These are phyloP conservation scores for Fraxinus dipetala DNA, from an alignment of 305 asterid genomes.

Conservation along the genomic window DNA sequence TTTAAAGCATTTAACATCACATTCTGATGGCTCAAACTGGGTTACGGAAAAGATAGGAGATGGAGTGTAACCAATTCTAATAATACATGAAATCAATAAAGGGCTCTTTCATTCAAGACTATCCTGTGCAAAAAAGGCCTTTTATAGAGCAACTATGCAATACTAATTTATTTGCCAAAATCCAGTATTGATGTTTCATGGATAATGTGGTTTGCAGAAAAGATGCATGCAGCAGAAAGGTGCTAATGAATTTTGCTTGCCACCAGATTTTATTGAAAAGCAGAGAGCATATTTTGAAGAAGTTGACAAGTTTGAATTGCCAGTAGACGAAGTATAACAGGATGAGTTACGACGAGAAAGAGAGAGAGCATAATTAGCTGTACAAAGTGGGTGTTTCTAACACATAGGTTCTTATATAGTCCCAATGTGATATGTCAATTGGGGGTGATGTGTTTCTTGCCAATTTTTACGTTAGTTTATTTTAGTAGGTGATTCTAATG, in stretches of 20 bases:
- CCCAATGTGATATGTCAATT: not conserved
- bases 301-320: constrained; percentile 69
- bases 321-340: constrained; percentile 58
- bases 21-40: constrained; percentile 7
- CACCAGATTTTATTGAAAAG: constrained; percentile 50
- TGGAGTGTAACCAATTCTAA: not conserved
- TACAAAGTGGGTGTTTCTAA: not conserved
- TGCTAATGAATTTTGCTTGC: constrained; percentile 27
- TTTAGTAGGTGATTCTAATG: not conserved
- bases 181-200: not conserved
- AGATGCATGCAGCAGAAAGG: constrained; percentile 25
- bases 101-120: not conserved
- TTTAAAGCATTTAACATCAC: not conserved
- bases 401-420: constrained; percentile 25
- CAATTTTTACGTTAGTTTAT: not conserved
- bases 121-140: not conserved
- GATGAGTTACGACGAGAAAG: constrained; percentile 36
- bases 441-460: not conserved
- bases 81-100: not conserved
- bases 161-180: not conserved
- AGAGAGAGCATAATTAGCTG: not conserved
- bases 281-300: constrained; percentile 69
- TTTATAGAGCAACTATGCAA: not conserved
- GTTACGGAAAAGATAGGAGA: not conserved
- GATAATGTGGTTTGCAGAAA: constrained; percentile 42